Conservation (phyloP, 2,329 filamentous ascomycete genomes). For the Sporothrix schenckii region DNA sequence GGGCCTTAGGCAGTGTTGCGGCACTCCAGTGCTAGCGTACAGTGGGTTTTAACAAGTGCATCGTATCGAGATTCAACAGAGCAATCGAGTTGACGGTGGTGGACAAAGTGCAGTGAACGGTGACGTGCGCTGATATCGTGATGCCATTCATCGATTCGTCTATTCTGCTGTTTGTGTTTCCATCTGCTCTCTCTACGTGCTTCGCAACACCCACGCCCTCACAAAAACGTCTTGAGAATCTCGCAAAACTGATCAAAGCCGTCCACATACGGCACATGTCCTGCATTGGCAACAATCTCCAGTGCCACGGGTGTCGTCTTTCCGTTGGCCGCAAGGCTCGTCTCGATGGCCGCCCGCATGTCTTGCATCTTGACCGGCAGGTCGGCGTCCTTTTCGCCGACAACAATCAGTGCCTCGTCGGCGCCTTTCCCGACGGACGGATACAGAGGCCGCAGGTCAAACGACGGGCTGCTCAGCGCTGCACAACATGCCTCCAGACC, state of each 20-base stretch:
- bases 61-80: not conserved
- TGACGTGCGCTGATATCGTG: not conserved
- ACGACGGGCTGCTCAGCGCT: conserved; percentile 45
- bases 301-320: conserved; percentile 41
- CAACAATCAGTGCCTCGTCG: conserved; percentile 45
- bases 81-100: not conserved
- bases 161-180: not conserved
- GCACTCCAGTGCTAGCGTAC: not conserved
- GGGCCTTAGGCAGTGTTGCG: not conserved
- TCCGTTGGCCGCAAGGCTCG: conserved; percentile 40
- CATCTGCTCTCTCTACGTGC: too few relatives aligned
- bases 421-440: conserved; percentile 43
- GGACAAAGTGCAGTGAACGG: too few relatives aligned
- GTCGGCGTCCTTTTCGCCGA: conserved; percentile 50
- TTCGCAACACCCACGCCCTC: not conserved
- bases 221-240: conserved; percentile 38
- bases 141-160: not conserved
- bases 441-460: conserved; percentile 47
- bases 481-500: conserved; percentile 49
- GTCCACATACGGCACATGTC: conserved; percentile 48
- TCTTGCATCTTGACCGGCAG: conserved; percentile 46
- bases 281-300: conserved; percentile 44
- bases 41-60: not conserved
- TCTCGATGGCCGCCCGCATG: conserved; percentile 45
- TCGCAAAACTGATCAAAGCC: conserved; percentile 44